A percentile compares a stretch with the other conserved stretches of the same genome.
phyloP scores from a whole-genome alignment of 306 rosid species.

The Vicia villosa region DNA sequence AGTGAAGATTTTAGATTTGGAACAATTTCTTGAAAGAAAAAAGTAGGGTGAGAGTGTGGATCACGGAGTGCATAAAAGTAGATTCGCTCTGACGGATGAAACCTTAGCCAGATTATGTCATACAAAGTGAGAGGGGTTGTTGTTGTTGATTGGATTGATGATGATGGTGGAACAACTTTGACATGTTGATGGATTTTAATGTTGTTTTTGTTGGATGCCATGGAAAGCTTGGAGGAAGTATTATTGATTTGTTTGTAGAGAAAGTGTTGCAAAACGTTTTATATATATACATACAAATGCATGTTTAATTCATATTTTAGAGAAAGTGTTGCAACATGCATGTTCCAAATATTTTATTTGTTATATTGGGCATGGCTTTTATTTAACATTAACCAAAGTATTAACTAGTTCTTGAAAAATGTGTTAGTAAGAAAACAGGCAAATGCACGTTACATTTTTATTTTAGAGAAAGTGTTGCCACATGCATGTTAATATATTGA shows the following conservation, averaged over 20 bases:
- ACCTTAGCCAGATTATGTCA: constrained; percentile 50
- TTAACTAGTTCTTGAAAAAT: too few species aligned
- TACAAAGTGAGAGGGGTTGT: constrained; percentile 47
- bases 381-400: too few species aligned
- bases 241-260: background rate
- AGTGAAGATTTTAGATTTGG: constrained; percentile 58
- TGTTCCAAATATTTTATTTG: too few species aligned
- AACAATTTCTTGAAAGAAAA: constrained; percentile 30
- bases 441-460: too few species aligned
- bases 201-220: background rate
- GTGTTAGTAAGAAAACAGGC: too few species aligned
- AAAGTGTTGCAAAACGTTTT: too few species aligned
- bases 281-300: too few species aligned
- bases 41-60: constrained; percentile 26
- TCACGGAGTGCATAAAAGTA: constrained; percentile 45
- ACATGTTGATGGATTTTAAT: constrained; percentile 28
- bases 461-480: too few species aligned
- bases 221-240: background rate
- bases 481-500: too few species aligned
- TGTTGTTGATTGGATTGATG: background rate
- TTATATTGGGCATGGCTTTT: too few species aligned
- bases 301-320: too few species aligned
- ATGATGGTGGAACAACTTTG: constrained; percentile 14
- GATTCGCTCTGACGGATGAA: constrained; percentile 53
- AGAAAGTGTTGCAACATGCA: too few species aligned